A percentile compares a stretch with the other conserved stretches of the same genome.
These are phyloP conservation scores for Chytridium lagenaria DNA, from an alignment of 371 early-diverging fungal species.

Conservation along the genomic window DNA sequence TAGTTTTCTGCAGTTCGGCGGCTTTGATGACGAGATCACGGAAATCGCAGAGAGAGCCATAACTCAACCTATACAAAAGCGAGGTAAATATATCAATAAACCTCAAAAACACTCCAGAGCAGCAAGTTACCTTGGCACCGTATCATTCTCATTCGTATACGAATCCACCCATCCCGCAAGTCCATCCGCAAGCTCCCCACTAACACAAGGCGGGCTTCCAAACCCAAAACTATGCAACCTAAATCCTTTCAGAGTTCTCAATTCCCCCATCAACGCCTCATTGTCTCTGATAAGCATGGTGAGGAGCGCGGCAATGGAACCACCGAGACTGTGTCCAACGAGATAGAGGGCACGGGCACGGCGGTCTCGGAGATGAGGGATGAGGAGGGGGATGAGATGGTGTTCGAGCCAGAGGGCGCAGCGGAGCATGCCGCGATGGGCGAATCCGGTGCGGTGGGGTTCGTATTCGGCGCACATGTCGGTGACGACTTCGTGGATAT, in stretches of 20 bases:
- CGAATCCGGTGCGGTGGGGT: conserved; percentile 40
- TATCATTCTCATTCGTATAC: conserved; percentile 44
- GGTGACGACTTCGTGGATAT: conserved; percentile 38
- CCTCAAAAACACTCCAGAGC: background rate
- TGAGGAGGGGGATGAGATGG: conserved; percentile 33
- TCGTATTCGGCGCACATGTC: conserved; percentile 47
- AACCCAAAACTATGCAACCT: conserved; percentile 33
- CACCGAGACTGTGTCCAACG: conserved; percentile 47
- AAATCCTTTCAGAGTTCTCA: conserved; percentile 2
- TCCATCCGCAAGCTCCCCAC: conserved; percentile 28
- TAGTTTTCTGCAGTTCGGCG: conserved; percentile 31
- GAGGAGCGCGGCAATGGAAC: conserved; percentile 36
- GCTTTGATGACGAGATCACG: conserved; percentile 33
- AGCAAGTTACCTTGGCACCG: conserved; percentile 35
- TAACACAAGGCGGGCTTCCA: conserved; percentile 39
- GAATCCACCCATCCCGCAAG: conserved; percentile 34
- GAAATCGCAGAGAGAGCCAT: conserved; percentile 40
- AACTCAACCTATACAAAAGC: conserved; percentile 26
- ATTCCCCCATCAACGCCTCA: conserved; percentile 6
- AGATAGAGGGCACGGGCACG: conserved; percentile 39
- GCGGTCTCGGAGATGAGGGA: conserved; percentile 29
- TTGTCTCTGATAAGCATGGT: conserved; percentile 30
- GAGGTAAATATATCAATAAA: background rate
- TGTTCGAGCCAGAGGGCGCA: conserved; percentile 41
- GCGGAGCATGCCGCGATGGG: conserved; percentile 42